Evolutionary conservation across 73 alveolate species (phyloP).

Genomic region (Symbiodinium natans): DNA sequence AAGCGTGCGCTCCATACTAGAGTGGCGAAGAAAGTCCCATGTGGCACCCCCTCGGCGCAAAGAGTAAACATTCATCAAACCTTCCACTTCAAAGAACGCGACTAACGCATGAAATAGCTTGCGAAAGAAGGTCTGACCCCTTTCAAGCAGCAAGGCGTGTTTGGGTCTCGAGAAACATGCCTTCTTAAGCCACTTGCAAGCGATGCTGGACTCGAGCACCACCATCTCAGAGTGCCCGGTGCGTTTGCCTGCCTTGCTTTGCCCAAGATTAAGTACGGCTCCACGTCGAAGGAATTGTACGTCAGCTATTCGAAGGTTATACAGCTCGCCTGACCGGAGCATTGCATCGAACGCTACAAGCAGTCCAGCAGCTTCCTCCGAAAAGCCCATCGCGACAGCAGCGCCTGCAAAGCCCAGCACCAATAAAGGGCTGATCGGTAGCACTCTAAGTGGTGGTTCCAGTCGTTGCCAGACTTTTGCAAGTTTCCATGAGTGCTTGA

Average conservation of each 20-base stretch:
- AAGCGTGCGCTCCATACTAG: not conserved
- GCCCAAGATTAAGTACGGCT: not conserved
- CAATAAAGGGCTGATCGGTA: not conserved
- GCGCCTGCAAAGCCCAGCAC: slow-evolving; percentile 12
- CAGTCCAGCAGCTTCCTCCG: not conserved
- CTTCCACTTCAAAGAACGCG: not conserved
- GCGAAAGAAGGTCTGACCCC: not conserved
- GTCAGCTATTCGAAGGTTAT: not conserved
- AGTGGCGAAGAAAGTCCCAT: not conserved
- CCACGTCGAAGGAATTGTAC: not conserved
- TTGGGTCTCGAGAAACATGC: not conserved
- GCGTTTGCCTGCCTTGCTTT: slow-evolving; percentile 1
- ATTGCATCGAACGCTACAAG: slow-evolving; percentile 9
- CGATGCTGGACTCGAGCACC: not conserved
- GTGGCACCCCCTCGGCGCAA: not conserved
- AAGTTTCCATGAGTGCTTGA: slow-evolving; percentile 17
- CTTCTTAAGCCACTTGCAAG: not conserved
- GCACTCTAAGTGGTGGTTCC: slow-evolving; percentile 32
- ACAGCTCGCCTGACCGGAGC: slow-evolving; percentile 13
- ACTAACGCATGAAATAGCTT: not conserved
- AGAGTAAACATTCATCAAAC: not conserved
- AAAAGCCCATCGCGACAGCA: not conserved
- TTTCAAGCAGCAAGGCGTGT: not conserved
- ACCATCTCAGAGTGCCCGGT: not conserved
- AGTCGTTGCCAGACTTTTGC: slow-evolving; percentile 7